Evolutionary conservation across 2,329 filamentous ascomycete species (phyloP), one percentile per base, ranked within the genome.

Genomic region (Xylariaceae sp.): DNA sequence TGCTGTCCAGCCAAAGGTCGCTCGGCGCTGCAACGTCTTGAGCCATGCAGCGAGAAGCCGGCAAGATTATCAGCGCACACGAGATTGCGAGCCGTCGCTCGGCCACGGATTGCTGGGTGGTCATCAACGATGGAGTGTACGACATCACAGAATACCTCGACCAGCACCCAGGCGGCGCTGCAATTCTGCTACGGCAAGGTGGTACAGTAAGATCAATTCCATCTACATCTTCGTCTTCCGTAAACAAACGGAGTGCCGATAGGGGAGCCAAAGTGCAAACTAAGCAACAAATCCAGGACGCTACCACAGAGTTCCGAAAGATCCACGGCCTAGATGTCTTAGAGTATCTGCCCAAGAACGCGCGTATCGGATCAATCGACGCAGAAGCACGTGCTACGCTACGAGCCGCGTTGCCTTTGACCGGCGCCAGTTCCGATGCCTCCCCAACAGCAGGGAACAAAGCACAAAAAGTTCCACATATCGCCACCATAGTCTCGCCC

Each of bases 121-220:
- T 73, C 36, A 50, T 70, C 50, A 48, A 64, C 47, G 54, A 52
- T 31, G 64, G 63, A 44, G 65, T 65, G 33, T 70, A 71, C 64
- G 71, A 73, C 55, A 67, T 73, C 39, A 72, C 71, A 10, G 59
- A 61, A 28, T 73, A 72, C 44, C 52, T 73, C 10, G 50, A 60
- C 31, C 51, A 61, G 22, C 68, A 69, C 36, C 66, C 68, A 2
- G 67, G 66, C 28, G 67, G 67, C n/a, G 54, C 60, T 9, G 61
- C 62, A 2, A 59, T 69, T 13, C 45, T 70, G 11, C 51, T 69
- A 11, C 63, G 53, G 34, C 62, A 68, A 43, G 64, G 61, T 36
- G 67, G 67, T 18, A 53, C 58, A 18, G 67, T 69, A 60, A 51
- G 66, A 13, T 13, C 9, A 10, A 14, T 38, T 38, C 10, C 16